Base-by-base conservation (phyloP, 106 monocot species). In the Ottelia alismoides region DNA sequence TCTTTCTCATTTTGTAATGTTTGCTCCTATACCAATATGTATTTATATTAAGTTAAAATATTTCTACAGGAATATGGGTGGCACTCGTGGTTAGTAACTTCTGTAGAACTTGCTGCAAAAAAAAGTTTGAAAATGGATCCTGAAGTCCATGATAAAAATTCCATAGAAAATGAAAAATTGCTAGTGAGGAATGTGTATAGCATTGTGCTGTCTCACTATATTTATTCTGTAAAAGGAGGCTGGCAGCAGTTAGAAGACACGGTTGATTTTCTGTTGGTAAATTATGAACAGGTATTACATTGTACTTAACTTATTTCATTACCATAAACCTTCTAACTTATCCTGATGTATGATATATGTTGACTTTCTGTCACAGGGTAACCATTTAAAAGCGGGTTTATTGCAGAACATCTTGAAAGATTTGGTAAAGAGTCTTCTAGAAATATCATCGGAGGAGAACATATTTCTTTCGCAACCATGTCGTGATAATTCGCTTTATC, bases 201-300 rank as follows among this genome's bases (percentile, higher is more conserved):
- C 45, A 31, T 90, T 51, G 85, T 98, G 51, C 90, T 98, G 48
- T 82, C 79, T 44, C 79, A 98, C 52, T 98, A 68, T 66, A 47
- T 86, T 28, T 85, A 61, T 51, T 82, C 85, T 44, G 79, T 90
- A 29, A 98, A 77, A 70, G 89, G 98, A 59, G 90, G 98, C 31
- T 98, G 90, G 89, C 85, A 74, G 23, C 76, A 73, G 20, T 64
- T 98, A 52, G 98, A 98, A 68, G 98, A 98, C 45, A 90, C 90
- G 17, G 59, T 85, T 22, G 85, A 82, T 63, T 98, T 85, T 54
- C 54, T 98, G 22, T 66, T 90, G 27, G 31, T 89, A 35, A 76
- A 85, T 16, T 69, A 64, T 68, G 77, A 73, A 55, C 58, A 77
- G 69, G 98, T 90, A 53, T 23, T 46, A 24, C 31, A 40, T 44